phyloP scores from a whole-genome alignment of 2,329 filamentous ascomycete species.

The Plectosphaerella sp. region DNA sequence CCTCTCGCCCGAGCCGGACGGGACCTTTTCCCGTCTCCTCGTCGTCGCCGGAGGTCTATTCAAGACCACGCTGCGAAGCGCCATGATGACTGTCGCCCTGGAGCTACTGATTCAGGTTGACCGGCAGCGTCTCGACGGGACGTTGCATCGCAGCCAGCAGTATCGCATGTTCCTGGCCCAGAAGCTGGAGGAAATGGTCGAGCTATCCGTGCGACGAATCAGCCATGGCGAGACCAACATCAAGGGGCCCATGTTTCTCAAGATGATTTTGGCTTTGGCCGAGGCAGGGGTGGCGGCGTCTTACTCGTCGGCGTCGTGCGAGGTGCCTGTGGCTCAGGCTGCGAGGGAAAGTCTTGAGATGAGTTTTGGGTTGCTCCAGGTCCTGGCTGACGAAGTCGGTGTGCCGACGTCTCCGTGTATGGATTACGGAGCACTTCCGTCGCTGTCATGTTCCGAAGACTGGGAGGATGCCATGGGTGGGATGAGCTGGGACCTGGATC shows the following conservation, averaged over 20 bases:
- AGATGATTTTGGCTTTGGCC: constrained; percentile 30
- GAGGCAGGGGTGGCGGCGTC: constrained; percentile 27
- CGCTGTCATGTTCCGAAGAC: not conserved
- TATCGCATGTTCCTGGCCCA: constrained; percentile 25
- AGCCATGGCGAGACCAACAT: constrained; percentile 37
- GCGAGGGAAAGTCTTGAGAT: constrained; percentile 27
- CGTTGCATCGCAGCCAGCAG: constrained; percentile 18
- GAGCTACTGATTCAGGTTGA: constrained; percentile 30
- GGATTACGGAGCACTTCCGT: not conserved
- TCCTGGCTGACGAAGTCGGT: constrained; percentile 8
- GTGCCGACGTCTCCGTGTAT: not conserved
- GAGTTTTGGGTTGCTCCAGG: constrained; percentile 22
- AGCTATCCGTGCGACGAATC: constrained; percentile 24
- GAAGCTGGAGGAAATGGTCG: constrained; percentile 20
- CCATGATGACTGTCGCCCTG: constrained; percentile 23
- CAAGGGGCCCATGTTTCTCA: constrained; percentile 34
- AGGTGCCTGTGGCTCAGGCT: constrained; percentile 21
- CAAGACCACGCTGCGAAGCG: constrained; percentile 30
- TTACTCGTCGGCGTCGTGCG: constrained; percentile 7
- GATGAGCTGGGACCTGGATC: not conserved
- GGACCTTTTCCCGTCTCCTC: constrained; percentile 29
- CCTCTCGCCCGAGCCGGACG: constrained; percentile 28
- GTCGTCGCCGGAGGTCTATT: constrained; percentile 34
- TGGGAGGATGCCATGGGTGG: not conserved
- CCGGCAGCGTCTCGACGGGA: constrained; percentile 21